Evolutionary conservation across 164 flowering plant species (phyloP).

Genomic region (Dillenia suffruticosa): DNA sequence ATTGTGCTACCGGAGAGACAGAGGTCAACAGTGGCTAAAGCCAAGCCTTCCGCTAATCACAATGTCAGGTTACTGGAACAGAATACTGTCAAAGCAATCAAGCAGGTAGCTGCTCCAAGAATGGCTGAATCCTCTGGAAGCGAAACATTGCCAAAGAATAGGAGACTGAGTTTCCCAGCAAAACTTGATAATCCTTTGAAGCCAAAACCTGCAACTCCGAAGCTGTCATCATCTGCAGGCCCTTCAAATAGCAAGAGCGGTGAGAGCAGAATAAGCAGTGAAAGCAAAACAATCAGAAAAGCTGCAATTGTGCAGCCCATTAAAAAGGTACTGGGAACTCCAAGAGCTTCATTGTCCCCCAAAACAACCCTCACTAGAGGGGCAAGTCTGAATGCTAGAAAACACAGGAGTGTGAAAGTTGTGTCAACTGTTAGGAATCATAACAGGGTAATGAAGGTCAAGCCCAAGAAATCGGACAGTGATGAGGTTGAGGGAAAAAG

Average conservation of each 20-base stretch:
- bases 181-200: constrained; percentile 15
- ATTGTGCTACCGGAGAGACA: constrained; percentile 13
- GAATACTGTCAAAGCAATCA: constrained; percentile 11
- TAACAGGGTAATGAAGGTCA: constrained; percentile 1
- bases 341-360: constrained; percentile 26
- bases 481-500: constrained; percentile 28
- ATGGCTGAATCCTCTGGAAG: constrained; percentile 14
- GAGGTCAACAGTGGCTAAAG: constrained; percentile 13
- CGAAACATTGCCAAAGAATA: constrained; percentile 6
- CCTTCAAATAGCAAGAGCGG: constrained; percentile 4
- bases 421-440: constrained; percentile 23
- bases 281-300: constrained; percentile 11
- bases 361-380: constrained; percentile 25
- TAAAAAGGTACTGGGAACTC: constrained; percentile 19
- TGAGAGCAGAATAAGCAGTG: constrained; percentile 8
- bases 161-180: constrained; percentile 8
- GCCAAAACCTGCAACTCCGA: constrained; percentile 17
- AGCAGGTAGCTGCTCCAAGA: constrained; percentile 18
- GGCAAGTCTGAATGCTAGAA: constrained; percentile 25
- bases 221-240: constrained; percentile 9
- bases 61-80: constrained; percentile 8
- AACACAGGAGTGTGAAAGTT: constrained; percentile 21
- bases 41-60: constrained; percentile 15
- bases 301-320: constrained; percentile 16
- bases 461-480: background rate